These are phyloP conservation scores for Vicia faba DNA, from an alignment of 306 rosid species.

Conservation along the genomic window DNA sequence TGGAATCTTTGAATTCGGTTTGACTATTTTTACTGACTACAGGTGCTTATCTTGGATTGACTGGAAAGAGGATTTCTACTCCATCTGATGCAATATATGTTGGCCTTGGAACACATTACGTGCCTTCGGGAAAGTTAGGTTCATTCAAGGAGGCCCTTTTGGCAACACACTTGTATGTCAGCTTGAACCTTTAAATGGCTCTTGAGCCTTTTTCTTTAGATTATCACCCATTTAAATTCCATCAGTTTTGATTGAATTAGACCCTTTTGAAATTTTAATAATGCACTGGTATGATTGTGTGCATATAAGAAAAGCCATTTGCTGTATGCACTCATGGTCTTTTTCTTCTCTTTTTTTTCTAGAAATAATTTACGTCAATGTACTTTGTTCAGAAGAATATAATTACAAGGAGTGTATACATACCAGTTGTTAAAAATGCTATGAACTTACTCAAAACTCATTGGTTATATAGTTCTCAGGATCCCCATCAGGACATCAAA, in stretches of 20 bases:
- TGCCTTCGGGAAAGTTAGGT: slow-evolving; percentile 79
- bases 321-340: slow-evolving; percentile 12
- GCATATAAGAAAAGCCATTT: slow-evolving; percentile 13
- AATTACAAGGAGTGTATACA: slow-evolving; percentile 21
- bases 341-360: slow-evolving; percentile 5
- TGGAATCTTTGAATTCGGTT: slow-evolving; percentile 18
- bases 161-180: slow-evolving; percentile 73
- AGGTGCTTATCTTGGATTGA: slow-evolving; percentile 97
- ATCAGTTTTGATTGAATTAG: slow-evolving; percentile 21
- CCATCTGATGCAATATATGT: slow-evolving; percentile 87
- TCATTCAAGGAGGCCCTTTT: slow-evolving; percentile 86
- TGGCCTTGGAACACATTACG: slow-evolving; percentile 93
- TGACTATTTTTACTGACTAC: slow-evolving; percentile 36
- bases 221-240: slow-evolving; percentile 19
- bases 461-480: slow-evolving; percentile 70
- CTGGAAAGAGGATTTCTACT: slow-evolving; percentile 85
- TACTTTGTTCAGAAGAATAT: slow-evolving; percentile 6
- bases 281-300: background rate
- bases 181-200: slow-evolving; percentile 20
- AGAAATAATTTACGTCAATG: slow-evolving; percentile 24
- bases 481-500: slow-evolving; percentile 79
- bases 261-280: slow-evolving; percentile 12
- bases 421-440: slow-evolving; percentile 1
- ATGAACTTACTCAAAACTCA: slow-evolving; percentile 30
- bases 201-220: slow-evolving; percentile 14